phyloP scores from a whole-genome alignment of 2,329 filamentous ascomycete species.

The Stemphylium vesicarium region DNA sequence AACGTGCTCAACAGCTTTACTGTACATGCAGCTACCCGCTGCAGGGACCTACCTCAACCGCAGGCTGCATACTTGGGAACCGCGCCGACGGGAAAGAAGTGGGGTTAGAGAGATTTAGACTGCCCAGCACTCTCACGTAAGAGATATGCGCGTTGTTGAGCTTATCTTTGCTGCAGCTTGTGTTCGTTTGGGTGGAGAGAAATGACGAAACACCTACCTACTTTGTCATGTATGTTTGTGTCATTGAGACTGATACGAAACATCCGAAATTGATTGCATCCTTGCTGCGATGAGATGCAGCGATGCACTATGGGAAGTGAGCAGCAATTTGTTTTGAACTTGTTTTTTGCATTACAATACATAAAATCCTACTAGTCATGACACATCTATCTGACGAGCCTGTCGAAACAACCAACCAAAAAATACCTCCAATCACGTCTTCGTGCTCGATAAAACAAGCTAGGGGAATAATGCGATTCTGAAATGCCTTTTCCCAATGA shows the following conservation, averaged over 20 bases:
- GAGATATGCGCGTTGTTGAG: conserved; percentile 1
- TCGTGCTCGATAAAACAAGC: neutral
- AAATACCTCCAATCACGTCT: neutral
- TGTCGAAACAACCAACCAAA: neutral
- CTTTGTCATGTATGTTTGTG: neutral
- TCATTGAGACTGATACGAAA: neutral
- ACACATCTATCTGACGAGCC: conserved; percentile 3
- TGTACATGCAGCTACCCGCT: conserved; percentile 12
- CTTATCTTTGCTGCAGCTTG: neutral
- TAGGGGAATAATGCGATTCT: neutral
- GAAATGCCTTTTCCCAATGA: neutral
- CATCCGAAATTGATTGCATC: no score
- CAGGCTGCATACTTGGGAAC: conserved; percentile 4
- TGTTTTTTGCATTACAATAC: conserved; percentile 13
- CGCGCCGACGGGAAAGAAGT: neutral
- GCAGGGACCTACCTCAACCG: conserved; percentile 7
- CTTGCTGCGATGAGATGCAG: no score
- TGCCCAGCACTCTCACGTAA: neutral
- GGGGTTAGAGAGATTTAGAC: neutral
- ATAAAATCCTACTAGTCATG: conserved; percentile 7
- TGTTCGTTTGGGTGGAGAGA: neutral
- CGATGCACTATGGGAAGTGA: neutral
- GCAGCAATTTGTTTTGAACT: neutral
- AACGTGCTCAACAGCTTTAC: conserved; percentile 5
- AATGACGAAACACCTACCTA: neutral